Percentiles rank a stretch among this genome's conserved stretches.
Evolutionary conservation across 768 basidiomycete species (phyloP).

Genomic region (Lactarius evosmus): DNA sequence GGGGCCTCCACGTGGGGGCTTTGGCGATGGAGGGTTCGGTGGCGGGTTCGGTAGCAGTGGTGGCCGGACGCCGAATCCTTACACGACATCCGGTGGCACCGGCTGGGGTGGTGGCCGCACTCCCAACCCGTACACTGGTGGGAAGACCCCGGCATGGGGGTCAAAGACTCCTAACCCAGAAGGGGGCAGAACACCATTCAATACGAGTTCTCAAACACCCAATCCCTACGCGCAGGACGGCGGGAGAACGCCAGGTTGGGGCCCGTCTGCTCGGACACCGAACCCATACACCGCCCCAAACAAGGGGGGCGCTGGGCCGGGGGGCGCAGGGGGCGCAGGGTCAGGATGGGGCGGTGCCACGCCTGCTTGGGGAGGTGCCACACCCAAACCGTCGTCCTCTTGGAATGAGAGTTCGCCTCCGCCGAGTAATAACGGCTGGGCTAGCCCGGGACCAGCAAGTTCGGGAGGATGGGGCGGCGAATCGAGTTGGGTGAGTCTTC

Average conservation of each 20-base stretch:
- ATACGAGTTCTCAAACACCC: constrained; percentile 62
- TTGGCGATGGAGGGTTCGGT: constrained; percentile 27
- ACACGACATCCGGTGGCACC: constrained; percentile 28
- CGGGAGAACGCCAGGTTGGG: constrained; percentile 54
- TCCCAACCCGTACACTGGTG: constrained; percentile 39
- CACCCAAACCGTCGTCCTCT: constrained; percentile 22
- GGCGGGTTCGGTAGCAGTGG: constrained; percentile 15
- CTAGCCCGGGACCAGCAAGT: constrained; percentile 33
- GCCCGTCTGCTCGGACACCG: constrained; percentile 49
- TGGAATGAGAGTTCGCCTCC: constrained; percentile 19
- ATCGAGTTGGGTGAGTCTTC: constrained; percentile 47
- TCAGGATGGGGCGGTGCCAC: constrained; percentile 45
- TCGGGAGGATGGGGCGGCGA: constrained; percentile 41
- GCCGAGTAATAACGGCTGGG: constrained; percentile 26
- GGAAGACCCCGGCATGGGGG: constrained; percentile 31
- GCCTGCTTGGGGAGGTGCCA: constrained; percentile 28
- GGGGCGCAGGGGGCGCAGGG: constrained; percentile 46
- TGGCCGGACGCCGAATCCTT: constrained; percentile 25
- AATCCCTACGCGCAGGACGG: constrained; percentile 58
- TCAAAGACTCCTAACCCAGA: constrained; percentile 64
- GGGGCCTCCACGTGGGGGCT: constrained; percentile 37
- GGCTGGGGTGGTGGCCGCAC: constrained; percentile 32
- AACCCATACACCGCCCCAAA: constrained; percentile 44
- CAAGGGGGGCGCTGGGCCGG: constrained; percentile 43
- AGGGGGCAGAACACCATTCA: constrained; percentile 68